Evolutionary conservation across 2,329 filamentous ascomycete genomes (phyloP), one percentile per base, ranked within the genome.

Genomic region (Passalora sequoiae): DNA sequence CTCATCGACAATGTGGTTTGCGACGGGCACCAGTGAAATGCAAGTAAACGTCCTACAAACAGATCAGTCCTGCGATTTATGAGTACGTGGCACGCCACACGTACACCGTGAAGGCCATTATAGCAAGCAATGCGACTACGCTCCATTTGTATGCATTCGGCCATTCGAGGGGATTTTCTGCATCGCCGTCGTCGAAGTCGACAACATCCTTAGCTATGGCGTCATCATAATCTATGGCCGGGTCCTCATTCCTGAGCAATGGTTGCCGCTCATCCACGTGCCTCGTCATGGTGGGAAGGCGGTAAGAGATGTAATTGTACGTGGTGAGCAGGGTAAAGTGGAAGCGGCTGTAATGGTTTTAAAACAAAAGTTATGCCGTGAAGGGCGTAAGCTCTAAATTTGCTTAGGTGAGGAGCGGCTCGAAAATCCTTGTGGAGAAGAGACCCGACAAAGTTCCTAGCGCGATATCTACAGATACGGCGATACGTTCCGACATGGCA

Each of bases 41-140:
- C 60, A 62, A 10, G 57, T 62, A 44, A 61, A 61, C 10, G 60
- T 62, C 19, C 56, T 58, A 36, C 21, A 27, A 15, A 32, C 19
- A 28, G 39, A n/a, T 47, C 24, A 50, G 50, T n/a, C 19, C 10
- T 13, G 10, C 2, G 15, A n/a, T 17, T 4, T 4, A 2, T 27
- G 2, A 17, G 32, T 21, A 24, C 37, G 16, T 20, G 2, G 13
- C 17, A 21, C 6, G 19, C 25, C n/a, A 4, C 2, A 46, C 54
- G 39, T 68, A 78, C 74, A 79, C 75, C 0, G 73, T 76, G 48
- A 79, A 80, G 0, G 73, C 71, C 68, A 74, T 76, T 38, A 73
- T 66, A 15, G 73, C 71, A 20, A 80, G 64, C 25, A 80, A 56
- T 13, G 63, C 53, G n/a, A 78, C 73, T 38, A 80, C 68, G 17